Evolutionary conservation across 495 filamentous ascomycete genomes (phyloP).

Genomic region (Pyrenula aspistea): DNA sequence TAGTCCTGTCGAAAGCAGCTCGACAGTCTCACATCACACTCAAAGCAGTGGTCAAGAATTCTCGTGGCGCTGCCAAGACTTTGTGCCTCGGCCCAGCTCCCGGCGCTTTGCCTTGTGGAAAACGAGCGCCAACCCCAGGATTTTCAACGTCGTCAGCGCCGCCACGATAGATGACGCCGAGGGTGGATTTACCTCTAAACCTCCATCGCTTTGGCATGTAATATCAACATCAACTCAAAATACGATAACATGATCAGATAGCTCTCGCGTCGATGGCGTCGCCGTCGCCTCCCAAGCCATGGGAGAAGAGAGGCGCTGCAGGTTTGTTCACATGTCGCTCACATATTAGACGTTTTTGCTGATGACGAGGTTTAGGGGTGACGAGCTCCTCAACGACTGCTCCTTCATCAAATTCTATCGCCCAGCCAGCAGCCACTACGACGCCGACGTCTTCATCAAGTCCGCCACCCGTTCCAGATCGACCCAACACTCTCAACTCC

Average conservation of each 20-base stretch:
- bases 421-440: slow-evolving; percentile 27
- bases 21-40: too few species aligned
- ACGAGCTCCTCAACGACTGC: slow-evolving; percentile 6
- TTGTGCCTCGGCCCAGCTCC: neutral
- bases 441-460: slow-evolving; percentile 29
- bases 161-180: neutral
- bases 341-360: slow-evolving; percentile 1
- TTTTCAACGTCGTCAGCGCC: neutral
- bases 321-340: slow-evolving; percentile 22
- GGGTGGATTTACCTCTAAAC: neutral
- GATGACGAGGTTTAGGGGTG: slow-evolving; percentile 2
- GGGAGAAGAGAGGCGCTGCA: slow-evolving; percentile 68
- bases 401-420: slow-evolving; percentile 2
- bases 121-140: neutral
- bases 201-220: too few species aligned
- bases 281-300: slow-evolving; percentile 82
- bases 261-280: neutral
- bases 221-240: too few species aligned
- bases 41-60: too few species aligned
- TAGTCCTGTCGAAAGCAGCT: too few species aligned
- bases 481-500: slow-evolving; percentile 62
- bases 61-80: neutral
- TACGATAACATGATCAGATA: neutral
- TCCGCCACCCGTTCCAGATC: slow-evolving; percentile 65
- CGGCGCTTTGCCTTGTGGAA: neutral